Base-by-base conservation (phyloP, 257 asterid species). In the Coffea eugenioides region DNA sequence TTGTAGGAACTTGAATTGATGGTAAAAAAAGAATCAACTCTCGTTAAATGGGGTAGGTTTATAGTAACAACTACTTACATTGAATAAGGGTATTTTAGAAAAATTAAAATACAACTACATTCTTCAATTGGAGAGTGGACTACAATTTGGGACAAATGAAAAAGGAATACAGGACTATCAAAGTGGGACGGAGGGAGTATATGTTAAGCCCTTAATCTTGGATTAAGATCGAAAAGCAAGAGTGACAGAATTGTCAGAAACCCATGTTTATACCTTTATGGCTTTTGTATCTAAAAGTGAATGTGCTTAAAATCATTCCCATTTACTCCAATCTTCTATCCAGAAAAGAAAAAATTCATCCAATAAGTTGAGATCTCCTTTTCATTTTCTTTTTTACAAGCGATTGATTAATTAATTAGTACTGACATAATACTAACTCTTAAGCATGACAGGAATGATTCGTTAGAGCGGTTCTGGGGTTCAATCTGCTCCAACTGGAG, bases 401-500 rank as follows among this genome's bases (percentile, higher is more conserved):
- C 12, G 65, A 6, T 0, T 20, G 12, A 65, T 6, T 27, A 0
- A 20, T 27, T 14, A 13, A 27, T 0, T 66, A 31, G 21, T 2
- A 31, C 41, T 14, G 21, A 25, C 2, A 43, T 61, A 27, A 57
- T 76, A 62, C 62, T 25, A 45, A 48, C 62, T 39, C 23, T 76
- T 41, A 75, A 23, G 79, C 45, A 15, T 76, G 71, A 8, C 12
- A 0, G 4, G 70, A 25, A 76, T 64, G 68, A 67, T 77, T 67
- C 74, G 21, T 21, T n/a, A 46, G 80, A 27, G 62, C 64, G 14
- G 80, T 76, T 66, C 31, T 76, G 62, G 31, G 11, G 4, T 57
- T 74, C 27, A 74, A 41, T 75, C 41, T n/a, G 64, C 79, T 39
- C 61, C 71, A 69, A 59, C 48, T 61, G 16, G 14, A 1, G 12